These are phyloP conservation scores for Skeletonema tropicum DNA, from an alignment of 108 stramenopile genomes.

Conservation along the genomic window DNA sequence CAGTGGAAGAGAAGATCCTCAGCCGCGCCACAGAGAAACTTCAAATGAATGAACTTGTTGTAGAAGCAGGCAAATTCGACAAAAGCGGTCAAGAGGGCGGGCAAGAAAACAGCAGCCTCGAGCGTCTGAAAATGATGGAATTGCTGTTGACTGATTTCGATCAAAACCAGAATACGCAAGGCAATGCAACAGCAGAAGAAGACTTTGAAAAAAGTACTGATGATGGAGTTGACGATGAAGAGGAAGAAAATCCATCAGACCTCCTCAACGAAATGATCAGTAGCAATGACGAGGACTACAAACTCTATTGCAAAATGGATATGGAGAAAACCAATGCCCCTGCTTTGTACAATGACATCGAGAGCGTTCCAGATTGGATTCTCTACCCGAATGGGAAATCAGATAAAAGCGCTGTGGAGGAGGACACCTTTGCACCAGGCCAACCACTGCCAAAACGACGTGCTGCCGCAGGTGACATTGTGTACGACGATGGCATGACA, in stretches of 20 bases:
- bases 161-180: slow-evolving; percentile 52
- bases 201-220: slow-evolving; percentile 61
- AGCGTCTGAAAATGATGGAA: slow-evolving; percentile 88
- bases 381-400: slow-evolving; percentile 55
- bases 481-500: slow-evolving; percentile 93
- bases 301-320: slow-evolving; percentile 86
- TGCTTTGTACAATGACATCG: slow-evolving; percentile 56
- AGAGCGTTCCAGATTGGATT: slow-evolving; percentile 88
- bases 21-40: slow-evolving; percentile 92
- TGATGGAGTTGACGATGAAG: slow-evolving; percentile 53
- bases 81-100: slow-evolving; percentile 68
- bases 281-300: slow-evolving; percentile 88
- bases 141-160: slow-evolving; percentile 84
- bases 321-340: slow-evolving; percentile 35
- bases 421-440: slow-evolving; percentile 19
- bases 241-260: slow-evolving; percentile 67
- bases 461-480: slow-evolving; percentile 62
- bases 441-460: slow-evolving; percentile 61
- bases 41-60: slow-evolving; percentile 92
- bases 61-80: slow-evolving; percentile 96
- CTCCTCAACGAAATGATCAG: slow-evolving; percentile 87
- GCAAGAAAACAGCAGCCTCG: slow-evolving; percentile 79
- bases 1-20: slow-evolving; percentile 94
- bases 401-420: slow-evolving; percentile 32
- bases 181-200: slow-evolving; percentile 55